phyloP scores from a whole-genome alignment of 441 rosid species.

The Hypseocharis bilobata region DNA sequence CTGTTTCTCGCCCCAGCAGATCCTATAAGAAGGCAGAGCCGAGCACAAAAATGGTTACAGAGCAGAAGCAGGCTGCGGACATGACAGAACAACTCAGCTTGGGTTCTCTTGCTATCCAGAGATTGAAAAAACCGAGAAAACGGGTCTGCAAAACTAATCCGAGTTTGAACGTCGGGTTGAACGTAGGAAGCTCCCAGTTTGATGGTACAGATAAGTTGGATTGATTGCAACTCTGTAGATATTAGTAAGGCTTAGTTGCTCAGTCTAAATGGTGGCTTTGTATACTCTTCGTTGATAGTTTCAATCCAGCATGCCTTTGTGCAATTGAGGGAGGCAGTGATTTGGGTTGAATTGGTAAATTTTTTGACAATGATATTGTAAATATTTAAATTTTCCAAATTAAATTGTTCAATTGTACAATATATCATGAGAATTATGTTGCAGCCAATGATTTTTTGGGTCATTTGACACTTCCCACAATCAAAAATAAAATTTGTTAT shows the following conservation, averaged over 20 bases:
- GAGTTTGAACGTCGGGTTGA: slow-evolving; percentile 28
- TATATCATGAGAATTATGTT: not conserved
- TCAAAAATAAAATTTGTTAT: too few relatives aligned
- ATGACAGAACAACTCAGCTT: slow-evolving; percentile 40
- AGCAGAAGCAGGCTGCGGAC: slow-evolving; percentile 31
- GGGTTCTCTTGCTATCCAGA: slow-evolving; percentile 39
- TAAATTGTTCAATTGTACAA: not conserved
- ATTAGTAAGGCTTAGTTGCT: not conserved
- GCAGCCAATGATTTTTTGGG: too few relatives aligned
- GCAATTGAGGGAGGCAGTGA: not conserved
- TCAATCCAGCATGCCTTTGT: not conserved
- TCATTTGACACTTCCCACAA: too few relatives aligned
- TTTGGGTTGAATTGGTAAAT: not conserved
- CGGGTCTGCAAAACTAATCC: slow-evolving; percentile 33
- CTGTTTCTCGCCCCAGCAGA: slow-evolving; percentile 35
- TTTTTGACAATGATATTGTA: not conserved
- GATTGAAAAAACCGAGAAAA: slow-evolving; percentile 45
- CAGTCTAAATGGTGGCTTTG: not conserved
- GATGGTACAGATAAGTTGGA: slow-evolving; percentile 23
- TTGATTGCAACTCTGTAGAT: slow-evolving; percentile 15
- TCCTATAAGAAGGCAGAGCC: slow-evolving; percentile 40
- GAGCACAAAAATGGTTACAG: slow-evolving; percentile 24
- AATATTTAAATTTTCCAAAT: too few relatives aligned
- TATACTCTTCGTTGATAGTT: not conserved
- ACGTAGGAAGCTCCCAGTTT: slow-evolving; percentile 21